Evolutionary conservation across 2,329 filamentous ascomycete genomes (phyloP).

Genomic region (Colletotrichum tanaceti): DNA sequence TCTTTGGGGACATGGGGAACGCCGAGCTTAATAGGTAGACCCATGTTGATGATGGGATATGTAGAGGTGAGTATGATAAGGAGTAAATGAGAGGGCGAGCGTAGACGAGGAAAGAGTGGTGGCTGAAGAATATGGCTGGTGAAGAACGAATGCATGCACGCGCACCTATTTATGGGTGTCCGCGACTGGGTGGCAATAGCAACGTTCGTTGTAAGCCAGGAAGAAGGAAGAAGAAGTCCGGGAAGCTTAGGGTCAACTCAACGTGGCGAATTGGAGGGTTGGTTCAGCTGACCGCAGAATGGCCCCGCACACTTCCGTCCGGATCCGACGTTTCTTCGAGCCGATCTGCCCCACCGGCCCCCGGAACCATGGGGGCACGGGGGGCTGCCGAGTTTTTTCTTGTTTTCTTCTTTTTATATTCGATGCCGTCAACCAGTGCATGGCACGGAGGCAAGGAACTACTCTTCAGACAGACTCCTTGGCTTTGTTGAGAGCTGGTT

Average conservation of each 20-base stretch:
- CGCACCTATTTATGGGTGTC: background rate
- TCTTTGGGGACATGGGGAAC: conserved; percentile 26
- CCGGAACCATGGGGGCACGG: no score
- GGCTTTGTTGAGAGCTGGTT: background rate
- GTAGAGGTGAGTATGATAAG: background rate
- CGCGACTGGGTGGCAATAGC: background rate
- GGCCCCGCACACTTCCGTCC: conserved; percentile 6
- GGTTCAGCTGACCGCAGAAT: conserved; percentile 2
- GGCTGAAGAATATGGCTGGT: no score
- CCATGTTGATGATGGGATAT: conserved; percentile 46
- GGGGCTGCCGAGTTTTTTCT: no score
- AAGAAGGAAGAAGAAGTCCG: background rate
- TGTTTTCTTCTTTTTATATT: no score
- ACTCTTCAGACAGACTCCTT: background rate
- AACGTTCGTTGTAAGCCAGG: background rate
- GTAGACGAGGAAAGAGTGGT: no score
- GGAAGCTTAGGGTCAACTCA: background rate
- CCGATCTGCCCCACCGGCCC: conserved; percentile 5
- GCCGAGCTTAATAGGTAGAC: conserved; percentile 43
- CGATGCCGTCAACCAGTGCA: background rate
- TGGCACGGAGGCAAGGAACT: background rate
- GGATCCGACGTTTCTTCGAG: conserved; percentile 18
- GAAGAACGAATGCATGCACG: no score
- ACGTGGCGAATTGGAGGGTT: conserved; percentile 19
- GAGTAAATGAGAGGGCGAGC: background rate